Base-by-base conservation (phyloP, 176 grass and related monocot species). In the Musa acuminata region DNA sequence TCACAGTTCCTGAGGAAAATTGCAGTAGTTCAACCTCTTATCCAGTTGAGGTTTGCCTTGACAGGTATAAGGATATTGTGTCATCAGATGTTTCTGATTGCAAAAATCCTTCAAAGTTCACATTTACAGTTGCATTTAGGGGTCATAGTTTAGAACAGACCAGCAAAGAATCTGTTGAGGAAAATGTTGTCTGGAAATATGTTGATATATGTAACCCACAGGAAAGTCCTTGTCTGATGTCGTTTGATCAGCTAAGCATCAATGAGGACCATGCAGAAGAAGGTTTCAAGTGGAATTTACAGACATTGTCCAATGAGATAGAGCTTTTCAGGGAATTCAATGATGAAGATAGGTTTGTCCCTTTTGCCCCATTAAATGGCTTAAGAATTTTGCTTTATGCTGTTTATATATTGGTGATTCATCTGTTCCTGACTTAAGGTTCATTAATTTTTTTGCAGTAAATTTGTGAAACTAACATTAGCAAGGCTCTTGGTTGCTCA, bases 381-480 rank as follows among this genome's bases (percentile, higher is more conserved):
- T 84, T 72, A 72, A 80, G 80, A 67, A 74, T 53, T 72, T 72
- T 50, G 48, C 13, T 80, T 63, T 78, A 65, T 49, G 22, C 9
- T 26, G 54, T 17, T 19, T 8, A 67, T 82, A 54, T 73, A 54
- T 25, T 62, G 43, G 5, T 24, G 2, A 58, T 77, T 83, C 49
- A 19, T 62, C 25, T 77, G 54, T 63, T 76, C 14, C 7, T 69
- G 52, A 35, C 55, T 58, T n/a, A 35, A 68, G 22, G 26, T 65
- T 76, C 22, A 71, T 74, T 77, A 19, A 83, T 70, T 72, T 43
- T 43, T 80, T 71, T 62, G 35, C 82, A 97, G 93, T 75, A 98
- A 98, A 78, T 98, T 98, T 71, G 72, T 75, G 72, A 93, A 93
- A 80, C 81, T 93, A 72, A 93, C 90, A 24, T 80, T 93, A 80